Evolutionary conservation across 148 eudicot genomes (phyloP).

Genomic region (Linanthus parryae): DNA sequence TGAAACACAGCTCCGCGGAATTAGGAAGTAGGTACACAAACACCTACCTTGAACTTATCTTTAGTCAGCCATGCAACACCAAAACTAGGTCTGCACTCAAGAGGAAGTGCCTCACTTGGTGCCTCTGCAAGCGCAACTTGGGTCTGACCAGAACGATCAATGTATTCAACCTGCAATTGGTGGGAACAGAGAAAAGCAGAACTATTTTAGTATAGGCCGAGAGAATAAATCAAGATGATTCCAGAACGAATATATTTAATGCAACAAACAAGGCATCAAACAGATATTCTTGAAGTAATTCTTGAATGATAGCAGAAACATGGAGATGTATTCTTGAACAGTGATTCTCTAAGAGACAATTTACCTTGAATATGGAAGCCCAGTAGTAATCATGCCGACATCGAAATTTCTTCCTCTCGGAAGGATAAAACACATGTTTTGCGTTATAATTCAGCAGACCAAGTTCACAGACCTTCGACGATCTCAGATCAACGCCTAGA

Average conservation of each 20-base stretch:
- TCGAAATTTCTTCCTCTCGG: slow-evolving; percentile 73
- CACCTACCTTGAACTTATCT: slow-evolving; percentile 61
- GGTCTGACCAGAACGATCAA: slow-evolving; percentile 76
- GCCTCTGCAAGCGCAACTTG: slow-evolving; percentile 75
- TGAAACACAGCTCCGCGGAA: too few species aligned
- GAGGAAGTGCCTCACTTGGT: slow-evolving; percentile 92
- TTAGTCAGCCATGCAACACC: slow-evolving; percentile 74
- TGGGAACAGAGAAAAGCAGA: too few species aligned
- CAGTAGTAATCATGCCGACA: slow-evolving; percentile 97
- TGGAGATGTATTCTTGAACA: too few species aligned
- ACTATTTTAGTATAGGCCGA: too few species aligned
- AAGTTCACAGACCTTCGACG: slow-evolving; percentile 93
- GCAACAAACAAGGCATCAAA: too few species aligned
- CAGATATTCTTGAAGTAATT: too few species aligned
- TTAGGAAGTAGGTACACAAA: too few species aligned
- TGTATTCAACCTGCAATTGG: slow-evolving; percentile 66
- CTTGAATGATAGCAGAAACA: too few species aligned
- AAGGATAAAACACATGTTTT: slow-evolving; percentile 80
- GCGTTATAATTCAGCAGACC: slow-evolving; percentile 92
- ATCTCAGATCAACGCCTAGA: slow-evolving; percentile 90
- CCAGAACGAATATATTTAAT: too few species aligned
- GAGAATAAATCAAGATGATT: too few species aligned
- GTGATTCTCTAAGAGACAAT: too few species aligned
- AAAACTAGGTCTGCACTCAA: slow-evolving; percentile 81
- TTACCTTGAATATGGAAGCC: slow-evolving; percentile 95